Conservation (phyloP, 495 filamentous ascomycete species). For the Xylaria cubensis region DNA sequence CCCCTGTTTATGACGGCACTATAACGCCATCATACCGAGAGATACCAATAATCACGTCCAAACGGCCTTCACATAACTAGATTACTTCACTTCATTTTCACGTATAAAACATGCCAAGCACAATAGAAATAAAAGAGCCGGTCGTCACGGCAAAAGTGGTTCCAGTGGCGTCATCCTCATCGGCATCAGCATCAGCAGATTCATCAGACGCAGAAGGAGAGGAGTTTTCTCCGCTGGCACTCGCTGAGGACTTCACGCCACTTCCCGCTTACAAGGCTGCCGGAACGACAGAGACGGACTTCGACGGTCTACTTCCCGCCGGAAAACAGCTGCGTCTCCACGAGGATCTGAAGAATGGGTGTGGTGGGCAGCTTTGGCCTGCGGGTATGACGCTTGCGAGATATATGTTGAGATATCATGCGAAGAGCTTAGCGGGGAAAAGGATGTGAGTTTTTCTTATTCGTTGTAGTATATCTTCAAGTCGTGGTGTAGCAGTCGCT, state of each 20-base stretch:
- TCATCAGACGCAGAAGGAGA: slow-evolving; percentile 25
- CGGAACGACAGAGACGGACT: slow-evolving; percentile 66
- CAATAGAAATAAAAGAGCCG: slow-evolving; percentile 16
- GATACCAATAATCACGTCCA: not conserved
- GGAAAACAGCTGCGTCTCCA: slow-evolving; percentile 70
- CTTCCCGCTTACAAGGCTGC: slow-evolving; percentile 69
- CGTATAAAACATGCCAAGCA: not conserved
- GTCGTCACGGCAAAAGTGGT: slow-evolving; percentile 1
- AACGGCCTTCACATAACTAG: not conserved
- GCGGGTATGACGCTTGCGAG: slow-evolving; percentile 86
- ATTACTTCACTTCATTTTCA: not conserved
- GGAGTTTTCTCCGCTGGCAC: slow-evolving; percentile 52
- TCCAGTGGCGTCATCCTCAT: not conserved
- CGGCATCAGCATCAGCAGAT: slow-evolving; percentile 17
- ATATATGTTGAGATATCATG: slow-evolving; percentile 78
- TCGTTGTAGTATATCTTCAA: not conserved
- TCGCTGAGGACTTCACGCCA: slow-evolving; percentile 73
- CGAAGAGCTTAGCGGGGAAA: slow-evolving; percentile 62
- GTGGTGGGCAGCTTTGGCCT: slow-evolving; percentile 92
- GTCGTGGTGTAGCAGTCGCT: not conserved
- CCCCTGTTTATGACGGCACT: not conserved
- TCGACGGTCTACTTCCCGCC: slow-evolving; percentile 71
- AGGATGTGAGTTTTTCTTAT: slow-evolving; percentile 69
- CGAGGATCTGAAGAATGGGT: slow-evolving; percentile 85
- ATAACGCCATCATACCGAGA: not conserved